Evolutionary conservation across 768 basidiomycete genomes (phyloP).

Genomic region (Calocybe cyanea): DNA sequence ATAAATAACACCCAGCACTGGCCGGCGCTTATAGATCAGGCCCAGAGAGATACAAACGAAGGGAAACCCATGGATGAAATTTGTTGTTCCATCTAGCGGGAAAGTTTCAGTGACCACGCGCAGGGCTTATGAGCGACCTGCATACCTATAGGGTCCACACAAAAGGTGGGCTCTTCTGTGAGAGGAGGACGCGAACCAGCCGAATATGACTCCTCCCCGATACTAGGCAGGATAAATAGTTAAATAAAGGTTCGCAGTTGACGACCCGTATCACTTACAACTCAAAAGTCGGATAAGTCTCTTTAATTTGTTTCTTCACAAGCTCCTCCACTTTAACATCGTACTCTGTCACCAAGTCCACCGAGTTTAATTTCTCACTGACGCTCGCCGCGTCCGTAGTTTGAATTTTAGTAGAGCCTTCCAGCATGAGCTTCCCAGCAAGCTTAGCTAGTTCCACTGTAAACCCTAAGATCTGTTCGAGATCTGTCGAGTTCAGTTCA

Average conservation of each 20-base stretch:
- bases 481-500: constrained; percentile 42
- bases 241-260: not conserved
- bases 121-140: not conserved
- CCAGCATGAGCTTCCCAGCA: constrained; percentile 73
- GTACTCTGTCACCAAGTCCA: constrained; percentile 93
- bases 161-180: constrained; percentile 90
- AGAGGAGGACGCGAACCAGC: constrained; percentile 65
- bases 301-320: constrained; percentile 64
- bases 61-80: constrained; percentile 84
- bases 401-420: constrained; percentile 74
- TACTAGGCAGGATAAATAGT: constrained; percentile 40
- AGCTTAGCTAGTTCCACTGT: constrained; percentile 65
- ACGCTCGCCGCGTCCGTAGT: constrained; percentile 46
- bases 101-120: not conserved
- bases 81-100: constrained; percentile 76
- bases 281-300: constrained; percentile 68
- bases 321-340: constrained; percentile 89
- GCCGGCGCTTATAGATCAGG: constrained; percentile 75
- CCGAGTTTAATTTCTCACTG: constrained; percentile 88
- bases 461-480: constrained; percentile 64
- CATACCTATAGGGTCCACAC: constrained; percentile 91
- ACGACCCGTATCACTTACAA: constrained; percentile 57
- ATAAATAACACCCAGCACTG: constrained; percentile 88
- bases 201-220: constrained; percentile 92
- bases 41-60: constrained; percentile 91